Conservation (phyloP, 495 filamentous ascomycete genomes). For the Talaromyces nanjingensis region DNA sequence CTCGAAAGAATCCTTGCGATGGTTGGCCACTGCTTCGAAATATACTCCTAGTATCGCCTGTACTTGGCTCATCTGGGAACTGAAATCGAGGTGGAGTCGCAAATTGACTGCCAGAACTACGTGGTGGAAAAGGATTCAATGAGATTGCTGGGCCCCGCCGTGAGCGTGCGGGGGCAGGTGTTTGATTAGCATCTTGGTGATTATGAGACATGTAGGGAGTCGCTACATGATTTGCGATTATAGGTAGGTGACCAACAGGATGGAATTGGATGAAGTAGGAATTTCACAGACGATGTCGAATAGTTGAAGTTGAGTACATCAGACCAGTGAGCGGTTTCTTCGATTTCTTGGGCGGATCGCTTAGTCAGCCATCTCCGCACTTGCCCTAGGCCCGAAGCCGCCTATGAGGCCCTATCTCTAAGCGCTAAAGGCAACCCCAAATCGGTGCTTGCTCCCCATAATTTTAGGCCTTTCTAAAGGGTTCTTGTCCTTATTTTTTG, state of each 20-base stretch:
- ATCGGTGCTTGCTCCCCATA: no score
- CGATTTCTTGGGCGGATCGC: background rate
- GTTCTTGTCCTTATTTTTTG: no score
- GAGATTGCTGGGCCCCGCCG: slow-evolving; percentile 14
- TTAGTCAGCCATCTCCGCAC: background rate
- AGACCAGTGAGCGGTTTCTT: no score
- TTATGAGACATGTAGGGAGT: slow-evolving; percentile 1
- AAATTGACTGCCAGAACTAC: slow-evolving; percentile 23
- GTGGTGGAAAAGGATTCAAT: slow-evolving; percentile 11
- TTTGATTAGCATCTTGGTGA: slow-evolving; percentile 2
- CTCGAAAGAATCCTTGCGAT: background rate
- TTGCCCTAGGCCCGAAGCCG: background rate
- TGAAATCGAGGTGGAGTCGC: slow-evolving; percentile 37
- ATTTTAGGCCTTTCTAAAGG: no score
- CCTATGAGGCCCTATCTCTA: background rate
- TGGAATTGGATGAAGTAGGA: background rate
- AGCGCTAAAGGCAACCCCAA: no score
- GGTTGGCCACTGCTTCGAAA: background rate
- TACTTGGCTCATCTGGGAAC: slow-evolving; percentile 7
- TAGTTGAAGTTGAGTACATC: no score
- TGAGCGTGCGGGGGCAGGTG: background rate
- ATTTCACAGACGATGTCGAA: background rate
- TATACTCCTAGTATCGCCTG: background rate
- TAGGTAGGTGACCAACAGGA: background rate
- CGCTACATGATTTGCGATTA: background rate